These are phyloP conservation scores for Solanum hybrid DNA, from an alignment of 305 asterid genomes.

Conservation along the genomic window DNA sequence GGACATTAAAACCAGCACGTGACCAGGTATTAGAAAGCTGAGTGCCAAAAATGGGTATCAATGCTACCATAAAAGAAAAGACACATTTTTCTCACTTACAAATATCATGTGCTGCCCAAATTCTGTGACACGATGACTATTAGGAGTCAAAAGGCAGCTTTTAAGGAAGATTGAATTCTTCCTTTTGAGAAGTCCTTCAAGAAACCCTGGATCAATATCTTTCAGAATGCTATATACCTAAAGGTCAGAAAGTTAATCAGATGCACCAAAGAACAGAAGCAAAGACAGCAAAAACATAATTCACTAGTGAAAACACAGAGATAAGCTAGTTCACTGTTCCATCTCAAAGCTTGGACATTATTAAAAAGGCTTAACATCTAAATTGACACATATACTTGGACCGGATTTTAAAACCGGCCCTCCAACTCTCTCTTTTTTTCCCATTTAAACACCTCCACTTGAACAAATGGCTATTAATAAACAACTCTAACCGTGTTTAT, in stretches of 20 bases:
- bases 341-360: background rate
- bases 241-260: constrained; percentile 8
- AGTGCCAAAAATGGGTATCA: background rate
- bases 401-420: background rate
- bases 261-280: background rate
- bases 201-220: constrained; percentile 42
- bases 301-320: background rate
- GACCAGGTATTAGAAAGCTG: constrained; percentile 5
- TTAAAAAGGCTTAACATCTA: background rate
- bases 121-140: constrained; percentile 79
- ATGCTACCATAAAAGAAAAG: background rate
- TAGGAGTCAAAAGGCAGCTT: constrained; percentile 77
- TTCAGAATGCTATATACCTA: constrained; percentile 73
- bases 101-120: constrained; percentile 55
- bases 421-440: background rate
- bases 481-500: background rate
- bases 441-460: background rate
- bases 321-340: background rate
- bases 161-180: constrained; percentile 59
- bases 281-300: background rate
- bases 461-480: background rate
- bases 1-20: constrained; percentile 7
- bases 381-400: background rate
- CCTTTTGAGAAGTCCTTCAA: constrained; percentile 38
- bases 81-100: constrained; percentile 34